Conservation (phyloP, 2,329 filamentous ascomycete genomes). For the Curvularia sp. region DNA sequence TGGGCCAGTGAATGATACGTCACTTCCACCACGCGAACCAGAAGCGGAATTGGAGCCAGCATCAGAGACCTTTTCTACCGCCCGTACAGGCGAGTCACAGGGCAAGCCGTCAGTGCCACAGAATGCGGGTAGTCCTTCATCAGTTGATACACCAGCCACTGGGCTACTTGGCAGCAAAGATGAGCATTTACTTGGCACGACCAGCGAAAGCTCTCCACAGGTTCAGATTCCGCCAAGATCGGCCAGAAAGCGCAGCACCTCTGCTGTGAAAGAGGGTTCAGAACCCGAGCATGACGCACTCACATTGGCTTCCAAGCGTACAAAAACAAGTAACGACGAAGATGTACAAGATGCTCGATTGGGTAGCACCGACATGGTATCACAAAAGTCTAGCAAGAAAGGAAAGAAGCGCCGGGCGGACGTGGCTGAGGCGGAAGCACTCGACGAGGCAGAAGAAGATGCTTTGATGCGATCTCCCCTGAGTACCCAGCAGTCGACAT, state of each 20-base stretch:
- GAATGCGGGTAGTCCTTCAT: background rate
- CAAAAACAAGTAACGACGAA: slow-evolving; percentile 18
- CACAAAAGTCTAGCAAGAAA: slow-evolving; percentile 15
- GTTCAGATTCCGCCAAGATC: slow-evolving; percentile 15
- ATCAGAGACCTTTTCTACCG: slow-evolving; percentile 25
- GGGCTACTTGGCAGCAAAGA: background rate
- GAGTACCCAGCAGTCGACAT: slow-evolving; percentile 29
- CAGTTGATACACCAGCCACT: background rate
- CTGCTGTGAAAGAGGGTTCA: slow-evolving; percentile 6
- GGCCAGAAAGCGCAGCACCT: slow-evolving; percentile 25
- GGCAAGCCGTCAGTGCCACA: background rate
- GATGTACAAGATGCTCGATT: slow-evolving; percentile 21
- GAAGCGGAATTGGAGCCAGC: background rate
- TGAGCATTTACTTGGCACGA: background rate
- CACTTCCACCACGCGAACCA: slow-evolving; percentile 1
- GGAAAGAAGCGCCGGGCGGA: slow-evolving; percentile 21
- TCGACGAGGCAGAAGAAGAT: slow-evolving; percentile 5
- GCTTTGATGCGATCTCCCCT: slow-evolving; percentile 28
- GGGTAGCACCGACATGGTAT: slow-evolving; percentile 17
- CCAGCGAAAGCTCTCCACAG: slow-evolving; percentile 12
- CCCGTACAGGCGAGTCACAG: slow-evolving; percentile 26
- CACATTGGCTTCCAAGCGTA: slow-evolving; percentile 26
- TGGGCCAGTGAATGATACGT: slow-evolving; percentile 3
- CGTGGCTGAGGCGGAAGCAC: background rate
- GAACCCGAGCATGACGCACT: slow-evolving; percentile 4